These are phyloP conservation scores for Ganoderma resinaceum DNA, from an alignment of 1,284 basidiomycete species.

Conservation along the genomic window DNA sequence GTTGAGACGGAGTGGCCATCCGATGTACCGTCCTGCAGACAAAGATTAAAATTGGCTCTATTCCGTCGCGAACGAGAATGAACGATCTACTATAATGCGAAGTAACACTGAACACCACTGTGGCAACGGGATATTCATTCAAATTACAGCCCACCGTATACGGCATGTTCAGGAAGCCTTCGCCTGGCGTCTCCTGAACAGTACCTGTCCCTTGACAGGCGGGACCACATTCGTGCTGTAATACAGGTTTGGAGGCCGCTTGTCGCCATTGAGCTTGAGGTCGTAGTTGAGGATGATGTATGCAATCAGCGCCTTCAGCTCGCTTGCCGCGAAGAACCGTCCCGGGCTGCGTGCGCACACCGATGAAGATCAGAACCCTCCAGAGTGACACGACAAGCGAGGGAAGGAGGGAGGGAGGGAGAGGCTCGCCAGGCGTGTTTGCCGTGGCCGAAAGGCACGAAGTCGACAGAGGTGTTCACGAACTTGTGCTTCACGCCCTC, in stretches of 20 bases:
- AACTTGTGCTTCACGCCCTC: constrained; percentile 36
- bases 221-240: constrained; percentile 1
- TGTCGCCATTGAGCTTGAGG: constrained; percentile 17
- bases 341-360: constrained; percentile 42
- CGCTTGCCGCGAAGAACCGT: constrained; percentile 51
- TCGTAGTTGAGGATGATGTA: constrained; percentile 53
- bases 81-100: no score
- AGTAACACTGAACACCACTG: no score
- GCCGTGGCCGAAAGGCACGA: constrained; percentile 36
- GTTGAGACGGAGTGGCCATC: no score
- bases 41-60: no score
- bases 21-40: no score
- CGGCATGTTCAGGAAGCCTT: not conserved
- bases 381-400: not conserved
- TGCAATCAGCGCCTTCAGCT: constrained; percentile 53
- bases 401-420: not conserved
- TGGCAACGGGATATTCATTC: no score
- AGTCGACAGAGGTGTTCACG: constrained; percentile 41
- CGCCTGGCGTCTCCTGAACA: constrained; percentile 17
- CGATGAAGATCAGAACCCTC: no score
- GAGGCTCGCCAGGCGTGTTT: constrained; percentile 33
- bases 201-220: not conserved
- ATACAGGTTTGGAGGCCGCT: constrained; percentile 10
- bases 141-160: no score
- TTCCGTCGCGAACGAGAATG: no score